Percentiles rank a stretch among this genome's conserved stretches.
Evolutionary conservation across 1,139 yeast genomes (phyloP).

Genomic region (Yamadazyma spencermartinsiae): DNA sequence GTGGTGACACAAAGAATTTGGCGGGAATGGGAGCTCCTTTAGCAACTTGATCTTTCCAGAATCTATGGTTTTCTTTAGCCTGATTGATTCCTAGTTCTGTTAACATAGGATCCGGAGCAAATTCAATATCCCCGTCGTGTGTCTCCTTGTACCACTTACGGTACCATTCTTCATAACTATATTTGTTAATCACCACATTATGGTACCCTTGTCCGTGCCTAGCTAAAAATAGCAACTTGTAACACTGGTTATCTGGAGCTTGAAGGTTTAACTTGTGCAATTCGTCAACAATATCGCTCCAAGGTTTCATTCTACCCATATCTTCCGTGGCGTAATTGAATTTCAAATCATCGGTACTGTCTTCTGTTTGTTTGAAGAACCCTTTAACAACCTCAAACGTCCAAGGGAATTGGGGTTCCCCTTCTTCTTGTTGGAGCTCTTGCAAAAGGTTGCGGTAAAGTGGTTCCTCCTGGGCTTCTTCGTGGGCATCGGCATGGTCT

Average conservation of each 20-base stretch:
- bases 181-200: constrained; percentile 56
- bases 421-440: constrained; percentile 6
- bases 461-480: constrained; percentile 12
- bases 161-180: constrained; percentile 63
- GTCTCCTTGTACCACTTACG: constrained; percentile 54
- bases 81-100: constrained; percentile 56
- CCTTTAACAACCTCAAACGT: constrained; percentile 51
- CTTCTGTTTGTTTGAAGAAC: constrained; percentile 53
- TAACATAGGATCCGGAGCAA: constrained; percentile 71
- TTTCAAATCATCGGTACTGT: constrained; percentile 45
- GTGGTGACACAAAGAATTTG: constrained; percentile 61
- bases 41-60: constrained; percentile 47
- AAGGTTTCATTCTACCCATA: constrained; percentile 47
- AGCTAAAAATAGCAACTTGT: constrained; percentile 63
- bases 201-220: constrained; percentile 84
- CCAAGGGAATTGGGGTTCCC: constrained; percentile 29
- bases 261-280: constrained; percentile 38
- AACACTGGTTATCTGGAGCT: constrained; percentile 38
- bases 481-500: constrained; percentile 41
- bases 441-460: constrained; percentile 10
- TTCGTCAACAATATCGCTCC: constrained; percentile 45
- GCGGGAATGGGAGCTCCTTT: constrained; percentile 58
- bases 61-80: constrained; percentile 46
- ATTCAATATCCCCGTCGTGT: constrained; percentile 54
- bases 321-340: constrained; percentile 51